phyloP scores from a whole-genome alignment of 1,284 basidiomycete genomes.

The Fomitopsis palustris region DNA sequence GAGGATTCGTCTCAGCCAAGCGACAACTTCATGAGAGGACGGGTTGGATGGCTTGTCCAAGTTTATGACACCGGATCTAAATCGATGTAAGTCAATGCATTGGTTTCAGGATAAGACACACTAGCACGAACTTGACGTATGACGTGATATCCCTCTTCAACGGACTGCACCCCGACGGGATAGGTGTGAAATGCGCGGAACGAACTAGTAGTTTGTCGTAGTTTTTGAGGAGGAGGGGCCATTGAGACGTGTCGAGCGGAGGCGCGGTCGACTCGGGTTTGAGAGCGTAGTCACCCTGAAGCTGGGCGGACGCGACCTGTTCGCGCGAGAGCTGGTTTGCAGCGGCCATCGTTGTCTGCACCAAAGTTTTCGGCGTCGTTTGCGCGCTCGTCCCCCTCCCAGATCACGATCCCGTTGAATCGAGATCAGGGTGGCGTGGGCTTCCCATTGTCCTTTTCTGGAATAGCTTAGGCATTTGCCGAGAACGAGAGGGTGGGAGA shows the following conservation, averaged over 20 bases:
- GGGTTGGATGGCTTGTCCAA: constrained; percentile 99
- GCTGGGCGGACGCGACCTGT: constrained; percentile 69
- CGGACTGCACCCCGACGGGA: constrained; percentile 87
- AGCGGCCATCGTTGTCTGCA: constrained; percentile 39
- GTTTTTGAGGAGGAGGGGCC: constrained; percentile 98
- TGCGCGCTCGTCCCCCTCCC: neutral
- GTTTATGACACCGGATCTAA: constrained; percentile 95
- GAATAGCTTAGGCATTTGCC: neutral
- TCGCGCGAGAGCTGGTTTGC: constrained; percentile 50
- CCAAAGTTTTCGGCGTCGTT: constrained; percentile 12
- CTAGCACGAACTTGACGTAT: constrained; percentile 79
- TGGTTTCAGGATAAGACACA: neutral
- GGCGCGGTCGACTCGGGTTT: constrained; percentile 76
- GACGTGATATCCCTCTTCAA: constrained; percentile 89
- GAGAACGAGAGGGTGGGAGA: constrained; percentile 12
- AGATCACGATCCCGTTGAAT: constrained; percentile 8
- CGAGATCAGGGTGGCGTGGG: constrained; percentile 12
- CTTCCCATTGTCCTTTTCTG: neutral
- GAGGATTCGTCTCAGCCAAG: constrained; percentile 95
- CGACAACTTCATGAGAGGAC: constrained; percentile 99
- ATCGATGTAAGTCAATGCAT: constrained; percentile 4
- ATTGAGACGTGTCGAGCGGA: constrained; percentile 90
- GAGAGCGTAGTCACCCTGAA: constrained; percentile 78
- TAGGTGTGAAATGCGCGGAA: constrained; percentile 97
- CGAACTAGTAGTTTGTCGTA: constrained; percentile 96